Evolutionary conservation across 2,329 filamentous ascomycete species (phyloP).

Genomic region (Cyphellophora europaea): DNA sequence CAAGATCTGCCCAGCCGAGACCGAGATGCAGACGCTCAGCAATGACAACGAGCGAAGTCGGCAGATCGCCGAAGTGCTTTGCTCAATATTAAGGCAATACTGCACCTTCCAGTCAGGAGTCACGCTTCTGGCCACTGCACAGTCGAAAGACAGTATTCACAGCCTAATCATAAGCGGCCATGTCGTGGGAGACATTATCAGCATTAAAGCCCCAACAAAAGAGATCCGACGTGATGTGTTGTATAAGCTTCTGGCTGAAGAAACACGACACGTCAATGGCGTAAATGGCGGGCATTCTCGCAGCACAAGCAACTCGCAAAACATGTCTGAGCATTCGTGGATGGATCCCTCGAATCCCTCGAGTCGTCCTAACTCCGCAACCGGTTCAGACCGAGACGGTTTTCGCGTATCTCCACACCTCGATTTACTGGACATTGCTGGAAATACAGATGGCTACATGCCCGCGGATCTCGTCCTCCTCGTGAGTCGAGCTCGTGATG

Average conservation of each 20-base stretch:
- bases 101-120: slow-evolving; percentile 72
- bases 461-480: slow-evolving; percentile 83
- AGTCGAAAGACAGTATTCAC: slow-evolving; percentile 86
- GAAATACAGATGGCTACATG: slow-evolving; percentile 96
- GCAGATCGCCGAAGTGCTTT: slow-evolving; percentile 83
- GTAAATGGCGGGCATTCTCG: slow-evolving; percentile 31
- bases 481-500: slow-evolving; percentile 78
- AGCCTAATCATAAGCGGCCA: slow-evolving; percentile 85
- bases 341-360: slow-evolving; percentile 61
- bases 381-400: slow-evolving; percentile 38
- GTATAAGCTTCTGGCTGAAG: slow-evolving; percentile 58
- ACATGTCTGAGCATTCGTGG: slow-evolving; percentile 53
- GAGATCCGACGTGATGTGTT: slow-evolving; percentile 76
- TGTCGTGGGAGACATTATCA: slow-evolving; percentile 82
- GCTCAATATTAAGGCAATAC: slow-evolving; percentile 73
- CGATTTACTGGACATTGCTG: slow-evolving; percentile 86
- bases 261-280: slow-evolving; percentile 29
- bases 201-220: slow-evolving; percentile 85
- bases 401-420: slow-evolving; percentile 68
- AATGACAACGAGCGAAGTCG: slow-evolving; percentile 88
- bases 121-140: slow-evolving; percentile 80
- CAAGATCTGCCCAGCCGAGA: slow-evolving; percentile 84
- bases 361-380: slow-evolving; percentile 37
- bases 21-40: slow-evolving; percentile 75
- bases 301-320: slow-evolving; percentile 24